These are phyloP conservation scores for Gamsiella multidivaricata DNA, from an alignment of 192 early-diverging fungal genomes.

Conservation along the genomic window DNA sequence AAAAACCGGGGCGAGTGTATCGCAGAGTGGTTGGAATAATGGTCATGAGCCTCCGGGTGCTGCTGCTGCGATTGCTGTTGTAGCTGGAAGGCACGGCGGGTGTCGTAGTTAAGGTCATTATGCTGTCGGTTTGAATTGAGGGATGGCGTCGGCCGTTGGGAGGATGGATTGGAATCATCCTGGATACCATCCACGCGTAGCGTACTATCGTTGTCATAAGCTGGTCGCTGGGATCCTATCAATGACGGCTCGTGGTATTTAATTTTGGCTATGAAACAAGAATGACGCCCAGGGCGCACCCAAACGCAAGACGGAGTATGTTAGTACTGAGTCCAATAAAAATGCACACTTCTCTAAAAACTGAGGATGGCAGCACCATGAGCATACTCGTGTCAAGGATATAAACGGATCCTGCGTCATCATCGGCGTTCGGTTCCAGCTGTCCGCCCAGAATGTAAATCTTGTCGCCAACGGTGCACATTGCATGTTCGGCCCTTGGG, in stretches of 20 bases:
- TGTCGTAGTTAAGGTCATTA: slow-evolving; percentile 27
- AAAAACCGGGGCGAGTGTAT: not conserved
- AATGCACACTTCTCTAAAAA: too few species aligned
- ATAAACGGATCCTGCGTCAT: slow-evolving; percentile 30
- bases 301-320: not conserved
- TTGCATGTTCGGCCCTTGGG: slow-evolving; percentile 57
- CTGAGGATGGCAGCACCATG: not conserved
- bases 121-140: slow-evolving; percentile 25
- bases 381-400: slow-evolving; percentile 53
- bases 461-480: slow-evolving; percentile 59
- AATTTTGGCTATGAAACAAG: slow-evolving; percentile 37
- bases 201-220: slow-evolving; percentile 27
- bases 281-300: not conserved
- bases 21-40: not conserved
- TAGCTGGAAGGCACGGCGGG: slow-evolving; percentile 9
- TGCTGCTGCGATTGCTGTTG: slow-evolving; percentile 7
- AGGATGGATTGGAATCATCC: slow-evolving; percentile 12
- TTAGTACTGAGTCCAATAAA: not conserved
- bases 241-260: slow-evolving; percentile 41
- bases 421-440: slow-evolving; percentile 44
- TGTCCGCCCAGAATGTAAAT: slow-evolving; percentile 68
- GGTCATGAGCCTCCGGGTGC: not conserved
- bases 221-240: slow-evolving; percentile 9
- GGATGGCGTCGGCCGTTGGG: slow-evolving; percentile 29
- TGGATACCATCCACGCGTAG: slow-evolving; percentile 11